Evolutionary conservation across 1,284 basidiomycete genomes (phyloP).

Genomic region (Crepidotus sp.): DNA sequence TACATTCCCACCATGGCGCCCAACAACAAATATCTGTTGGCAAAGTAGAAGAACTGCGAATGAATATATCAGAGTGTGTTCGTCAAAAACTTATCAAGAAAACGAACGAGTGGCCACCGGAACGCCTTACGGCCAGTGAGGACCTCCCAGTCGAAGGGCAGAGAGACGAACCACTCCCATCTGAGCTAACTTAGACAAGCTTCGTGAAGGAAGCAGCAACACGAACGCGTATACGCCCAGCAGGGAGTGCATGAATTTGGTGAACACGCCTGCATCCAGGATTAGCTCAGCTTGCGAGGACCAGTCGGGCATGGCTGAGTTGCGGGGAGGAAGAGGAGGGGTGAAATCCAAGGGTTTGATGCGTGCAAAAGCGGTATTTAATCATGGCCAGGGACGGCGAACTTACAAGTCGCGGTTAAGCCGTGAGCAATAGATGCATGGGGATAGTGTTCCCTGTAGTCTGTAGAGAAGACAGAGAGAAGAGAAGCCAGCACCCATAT

Average conservation of each 20-base stretch:
- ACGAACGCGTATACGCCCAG: constrained; percentile 60
- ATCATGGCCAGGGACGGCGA: not conserved
- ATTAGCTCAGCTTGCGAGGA: constrained; percentile 40
- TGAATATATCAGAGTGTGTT: not conserved
- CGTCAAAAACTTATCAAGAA: constrained; percentile 7
- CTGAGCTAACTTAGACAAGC: not conserved
- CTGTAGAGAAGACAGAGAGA: not conserved
- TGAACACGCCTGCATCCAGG: constrained; percentile 40
- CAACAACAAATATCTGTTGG: constrained; percentile 61
- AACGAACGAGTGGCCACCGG: constrained; percentile 51
- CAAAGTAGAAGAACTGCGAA: constrained; percentile 60
- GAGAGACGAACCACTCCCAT: constrained; percentile 58
- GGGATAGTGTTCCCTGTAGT: constrained; percentile 3
- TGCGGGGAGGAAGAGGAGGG: constrained; percentile 1
- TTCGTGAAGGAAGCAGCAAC: not conserved
- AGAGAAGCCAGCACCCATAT: constrained; percentile 4
- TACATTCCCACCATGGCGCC: constrained; percentile 63
- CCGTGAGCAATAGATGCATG: not conserved
- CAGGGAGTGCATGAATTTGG: constrained; percentile 48
- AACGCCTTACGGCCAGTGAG: constrained; percentile 51
- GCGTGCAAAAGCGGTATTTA: constrained; percentile 1
- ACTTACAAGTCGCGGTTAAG: not conserved
- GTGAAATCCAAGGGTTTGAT: not conserved
- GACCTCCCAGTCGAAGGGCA: constrained; percentile 62
- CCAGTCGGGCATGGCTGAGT: constrained; percentile 47